Conservation (phyloP, 31 red algal genomes). For the Porphyra umbilicalis region DNA sequence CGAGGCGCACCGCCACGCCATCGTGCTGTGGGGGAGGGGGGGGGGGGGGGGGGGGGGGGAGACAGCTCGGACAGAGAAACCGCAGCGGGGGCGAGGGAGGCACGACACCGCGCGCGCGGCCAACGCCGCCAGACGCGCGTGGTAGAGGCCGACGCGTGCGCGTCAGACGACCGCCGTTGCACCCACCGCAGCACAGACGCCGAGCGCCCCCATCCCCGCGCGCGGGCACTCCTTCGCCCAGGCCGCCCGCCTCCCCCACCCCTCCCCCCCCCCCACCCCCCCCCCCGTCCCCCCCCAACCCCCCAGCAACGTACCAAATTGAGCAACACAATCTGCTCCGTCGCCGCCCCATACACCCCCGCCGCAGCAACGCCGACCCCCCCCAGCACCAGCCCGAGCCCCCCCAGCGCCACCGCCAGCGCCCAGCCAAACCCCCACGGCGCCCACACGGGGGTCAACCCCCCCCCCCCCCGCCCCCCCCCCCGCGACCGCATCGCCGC, state of each 20-base stretch:
- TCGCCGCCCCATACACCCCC: constrained; percentile 69
- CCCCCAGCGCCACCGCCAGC: constrained; percentile 30
- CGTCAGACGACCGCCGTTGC: too few species aligned
- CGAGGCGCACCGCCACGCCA: constrained; percentile 32
- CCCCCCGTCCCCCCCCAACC: background rate
- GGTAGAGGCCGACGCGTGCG: too few species aligned
- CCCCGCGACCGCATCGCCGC: constrained; percentile 30
- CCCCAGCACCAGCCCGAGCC: constrained; percentile 50
- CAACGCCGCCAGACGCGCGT: background rate
- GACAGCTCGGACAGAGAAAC: background rate
- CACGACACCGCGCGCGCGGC: background rate
- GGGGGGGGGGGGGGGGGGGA: background rate
- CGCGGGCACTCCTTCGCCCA: background rate
- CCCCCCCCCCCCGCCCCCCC: background rate
- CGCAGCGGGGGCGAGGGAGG: too few species aligned
- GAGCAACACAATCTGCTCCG: constrained; percentile 63
- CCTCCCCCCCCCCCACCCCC: background rate
- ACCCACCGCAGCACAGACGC: background rate
- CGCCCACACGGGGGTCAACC: background rate
- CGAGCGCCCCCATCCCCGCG: background rate
- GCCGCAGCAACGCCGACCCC: constrained; percentile 73
- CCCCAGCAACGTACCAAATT: constrained; percentile 32
- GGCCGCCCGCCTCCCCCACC: background rate
- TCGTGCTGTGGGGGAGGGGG: background rate
- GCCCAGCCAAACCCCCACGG: constrained; percentile 40